Evolutionary conservation across 805 yeast genomes (phyloP).

Genomic region (Saturnispora ahearnii): DNA sequence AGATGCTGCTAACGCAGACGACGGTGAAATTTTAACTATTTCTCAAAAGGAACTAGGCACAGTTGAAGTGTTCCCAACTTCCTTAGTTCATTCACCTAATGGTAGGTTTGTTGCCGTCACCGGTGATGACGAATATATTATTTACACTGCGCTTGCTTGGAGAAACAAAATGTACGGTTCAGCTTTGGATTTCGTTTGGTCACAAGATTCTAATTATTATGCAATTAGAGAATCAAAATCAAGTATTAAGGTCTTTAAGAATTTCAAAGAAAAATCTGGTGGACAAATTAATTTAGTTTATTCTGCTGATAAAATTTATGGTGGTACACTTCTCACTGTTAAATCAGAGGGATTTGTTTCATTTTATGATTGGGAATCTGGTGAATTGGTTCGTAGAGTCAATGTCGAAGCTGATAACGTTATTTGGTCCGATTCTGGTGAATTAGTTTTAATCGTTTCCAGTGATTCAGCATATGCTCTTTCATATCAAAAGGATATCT

Average conservation of each 20-base stretch:
- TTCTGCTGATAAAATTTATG: conserved; percentile 69
- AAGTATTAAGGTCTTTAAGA: conserved; percentile 63
- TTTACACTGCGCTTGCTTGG: conserved; percentile 97
- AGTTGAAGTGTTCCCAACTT: conserved; percentile 85
- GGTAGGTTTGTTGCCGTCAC: conserved; percentile 95
- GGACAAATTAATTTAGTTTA: conserved; percentile 58
- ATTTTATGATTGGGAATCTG: conserved; percentile 91
- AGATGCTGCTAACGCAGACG: conserved; percentile 51
- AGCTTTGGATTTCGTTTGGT: conserved; percentile 92
- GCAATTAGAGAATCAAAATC: conserved; percentile 70
- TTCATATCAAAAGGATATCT: conserved; percentile 59
- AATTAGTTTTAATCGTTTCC: conserved; percentile 66
- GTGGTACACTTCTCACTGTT: conserved; percentile 84
- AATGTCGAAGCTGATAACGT: conserved; percentile 80
- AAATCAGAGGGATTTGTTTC: conserved; percentile 77
- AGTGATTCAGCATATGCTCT: conserved; percentile 70
- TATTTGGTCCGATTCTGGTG: conserved; percentile 92
- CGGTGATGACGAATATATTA: conserved; percentile 96
- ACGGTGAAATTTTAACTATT: conserved; percentile 72
- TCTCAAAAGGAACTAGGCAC: conserved; percentile 89
- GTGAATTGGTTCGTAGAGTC: conserved; percentile 74
- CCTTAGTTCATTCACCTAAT: conserved; percentile 86
- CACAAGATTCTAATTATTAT: conserved; percentile 77
- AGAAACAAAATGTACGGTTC: conserved; percentile 88
- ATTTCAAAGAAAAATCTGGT: conserved; percentile 70